Percentiles rank a stretch among this genome's conserved stretches.
phyloP scores from a whole-genome alignment of 2,329 filamentous ascomycete species.

The Penicillium sp. region DNA sequence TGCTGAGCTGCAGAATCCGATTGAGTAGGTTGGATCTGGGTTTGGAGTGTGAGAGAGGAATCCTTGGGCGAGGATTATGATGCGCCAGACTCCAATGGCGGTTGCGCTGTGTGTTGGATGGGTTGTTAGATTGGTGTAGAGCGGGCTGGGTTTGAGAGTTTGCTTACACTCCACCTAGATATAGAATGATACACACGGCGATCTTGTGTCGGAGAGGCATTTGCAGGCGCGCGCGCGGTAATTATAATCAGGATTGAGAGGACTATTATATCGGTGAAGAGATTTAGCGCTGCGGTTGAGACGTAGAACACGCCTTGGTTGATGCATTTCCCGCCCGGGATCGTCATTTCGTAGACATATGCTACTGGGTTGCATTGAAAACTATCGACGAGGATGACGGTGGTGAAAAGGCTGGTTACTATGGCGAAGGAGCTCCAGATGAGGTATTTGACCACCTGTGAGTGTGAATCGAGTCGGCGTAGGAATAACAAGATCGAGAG shows the following conservation, averaged over 20 bases:
- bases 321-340: conserved; percentile 27
- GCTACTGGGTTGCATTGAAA: conserved; percentile 32
- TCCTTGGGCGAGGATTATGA: conserved; percentile 25
- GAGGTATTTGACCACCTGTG: conserved; percentile 18
- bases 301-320: conserved; percentile 31
- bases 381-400: conserved; percentile 28
- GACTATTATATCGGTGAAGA: conserved; percentile 34
- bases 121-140: neutral
- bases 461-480: conserved; percentile 30
- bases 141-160: too few relatives aligned
- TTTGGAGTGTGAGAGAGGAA: conserved; percentile 11
- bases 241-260: conserved; percentile 33
- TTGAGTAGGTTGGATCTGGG: conserved; percentile 24
- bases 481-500: conserved; percentile 32
- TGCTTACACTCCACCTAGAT: conserved; percentile 27
- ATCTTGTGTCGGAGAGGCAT: conserved; percentile 30
- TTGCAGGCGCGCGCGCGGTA: conserved; percentile 28
- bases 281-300: conserved; percentile 25
- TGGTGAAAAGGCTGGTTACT: conserved; percentile 21
- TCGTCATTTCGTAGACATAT: conserved; percentile 23
- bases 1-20: conserved; percentile 30
- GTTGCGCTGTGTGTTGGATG: conserved; percentile 21
- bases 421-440: conserved; percentile 23
- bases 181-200: conserved; percentile 30
- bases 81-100: conserved; percentile 29